Conservation (phyloP, 805 yeast genomes). For the Debaryomyces tyrocola region DNA sequence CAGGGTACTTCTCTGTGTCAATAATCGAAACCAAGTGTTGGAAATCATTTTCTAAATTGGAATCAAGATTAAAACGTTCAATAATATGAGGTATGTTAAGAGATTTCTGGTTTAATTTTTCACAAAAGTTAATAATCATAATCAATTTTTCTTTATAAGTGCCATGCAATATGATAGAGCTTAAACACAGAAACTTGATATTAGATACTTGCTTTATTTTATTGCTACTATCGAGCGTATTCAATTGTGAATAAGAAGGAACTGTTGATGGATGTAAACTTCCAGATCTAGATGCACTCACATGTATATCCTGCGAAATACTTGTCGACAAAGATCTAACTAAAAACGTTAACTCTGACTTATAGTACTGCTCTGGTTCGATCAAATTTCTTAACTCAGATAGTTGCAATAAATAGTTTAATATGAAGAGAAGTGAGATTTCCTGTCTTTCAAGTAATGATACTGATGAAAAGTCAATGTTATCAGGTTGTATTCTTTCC, state of each 20-base stretch:
- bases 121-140: conserved; percentile 18
- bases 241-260: conserved; percentile 7
- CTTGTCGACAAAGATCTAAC: conserved; percentile 17
- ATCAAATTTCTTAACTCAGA: conserved; percentile 16
- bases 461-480: not conserved
- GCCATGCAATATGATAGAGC: conserved; percentile 24
- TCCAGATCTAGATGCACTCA: conserved; percentile 20
- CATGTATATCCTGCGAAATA: conserved; percentile 23
- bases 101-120: conserved; percentile 9
- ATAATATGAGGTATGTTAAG: conserved; percentile 8
- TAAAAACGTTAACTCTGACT: conserved; percentile 18
- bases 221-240: conserved; percentile 2
- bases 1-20: conserved; percentile 12
- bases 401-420: conserved; percentile 23
- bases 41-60: conserved; percentile 4
- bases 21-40: conserved; percentile 9
- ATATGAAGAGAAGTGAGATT: conserved; percentile 25
- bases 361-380: conserved; percentile 12
- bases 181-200: conserved; percentile 12
- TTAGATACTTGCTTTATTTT: not conserved
- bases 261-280: conserved; percentile 19
- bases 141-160: conserved; percentile 30
- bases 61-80: conserved; percentile 2
- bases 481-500: not conserved
- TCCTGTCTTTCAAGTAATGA: conserved; percentile 25